A percentile compares a stretch with the other conserved stretches of the same genome.
Conservation (phyloP, 2,329 filamentous ascomycete species). For the Corynespora cassiicola region DNA sequence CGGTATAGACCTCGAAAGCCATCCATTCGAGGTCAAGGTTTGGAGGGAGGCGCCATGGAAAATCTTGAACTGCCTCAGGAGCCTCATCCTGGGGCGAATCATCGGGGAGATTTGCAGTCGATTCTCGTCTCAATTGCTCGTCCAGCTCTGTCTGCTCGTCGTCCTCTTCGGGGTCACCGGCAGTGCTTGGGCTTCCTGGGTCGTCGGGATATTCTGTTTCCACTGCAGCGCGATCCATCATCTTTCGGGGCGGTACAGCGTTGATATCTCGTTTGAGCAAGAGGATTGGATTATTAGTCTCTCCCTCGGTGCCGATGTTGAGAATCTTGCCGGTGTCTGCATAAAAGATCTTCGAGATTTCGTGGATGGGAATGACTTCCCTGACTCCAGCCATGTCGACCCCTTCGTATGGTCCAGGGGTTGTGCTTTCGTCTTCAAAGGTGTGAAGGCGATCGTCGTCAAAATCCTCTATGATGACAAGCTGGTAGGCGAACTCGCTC, state of each 20-base stretch:
- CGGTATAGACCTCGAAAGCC: constrained; percentile 82
- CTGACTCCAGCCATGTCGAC: constrained; percentile 68
- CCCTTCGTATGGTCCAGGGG: constrained; percentile 66
- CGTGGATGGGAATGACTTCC: constrained; percentile 72
- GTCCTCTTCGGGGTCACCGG: constrained; percentile 30
- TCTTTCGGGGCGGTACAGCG: constrained; percentile 66
- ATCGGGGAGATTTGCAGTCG: constrained; percentile 29
- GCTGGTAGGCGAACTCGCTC: constrained; percentile 78
- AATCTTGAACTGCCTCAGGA: constrained; percentile 21
- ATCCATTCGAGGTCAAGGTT: constrained; percentile 91
- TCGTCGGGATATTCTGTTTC: constrained; percentile 37
- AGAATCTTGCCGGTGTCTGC: constrained; percentile 88
- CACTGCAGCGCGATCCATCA: constrained; percentile 54
- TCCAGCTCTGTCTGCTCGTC: constrained; percentile 54
- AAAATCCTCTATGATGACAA: constrained; percentile 83
- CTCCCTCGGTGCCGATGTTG: constrained; percentile 75
- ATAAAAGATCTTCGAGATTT: constrained; percentile 91
- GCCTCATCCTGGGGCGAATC: constrained; percentile 15
- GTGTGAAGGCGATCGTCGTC: constrained; percentile 74
- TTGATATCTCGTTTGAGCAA: constrained; percentile 75
- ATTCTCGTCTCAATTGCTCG: constrained; percentile 53
- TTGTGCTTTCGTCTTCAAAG: constrained; percentile 65
- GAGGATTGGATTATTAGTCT: constrained; percentile 75
- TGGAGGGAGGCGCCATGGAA: constrained; percentile 68
- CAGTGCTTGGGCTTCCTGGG: constrained; percentile 48